Evolutionary conservation across 306 rosid species (phyloP).

Genomic region (Boehmeria nivea): DNA sequence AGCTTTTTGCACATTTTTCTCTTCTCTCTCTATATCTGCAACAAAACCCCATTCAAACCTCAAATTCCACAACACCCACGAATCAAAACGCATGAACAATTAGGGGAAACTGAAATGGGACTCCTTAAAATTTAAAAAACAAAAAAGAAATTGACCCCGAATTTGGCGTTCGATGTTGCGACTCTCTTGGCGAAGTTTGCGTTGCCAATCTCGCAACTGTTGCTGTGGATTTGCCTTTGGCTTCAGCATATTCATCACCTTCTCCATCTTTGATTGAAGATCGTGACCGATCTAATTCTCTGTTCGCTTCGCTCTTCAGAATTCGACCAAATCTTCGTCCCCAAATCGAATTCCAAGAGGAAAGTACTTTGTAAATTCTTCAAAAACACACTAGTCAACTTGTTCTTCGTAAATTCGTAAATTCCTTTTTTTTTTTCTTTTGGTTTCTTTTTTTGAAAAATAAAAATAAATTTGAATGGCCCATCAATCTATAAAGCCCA

Average conservation of each 20-base stretch:
- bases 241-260: slow-evolving; percentile 60
- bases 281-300: background rate
- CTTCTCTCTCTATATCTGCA: slow-evolving; percentile 85
- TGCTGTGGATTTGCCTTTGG: slow-evolving; percentile 86
- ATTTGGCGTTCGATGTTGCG: slow-evolving; percentile 93
- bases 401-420: background rate
- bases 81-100: background rate
- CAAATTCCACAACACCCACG: background rate
- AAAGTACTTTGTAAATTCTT: background rate
- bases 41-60: slow-evolving; percentile 9
- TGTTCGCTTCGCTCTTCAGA: background rate
- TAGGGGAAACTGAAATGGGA: background rate
- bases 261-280: slow-evolving; percentile 50
- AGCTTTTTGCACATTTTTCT: slow-evolving; percentile 81
- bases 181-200: slow-evolving; percentile 87
- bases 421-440: no score
- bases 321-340: background rate
- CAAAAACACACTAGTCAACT: slow-evolving; percentile 6
- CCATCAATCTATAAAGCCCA: no score
- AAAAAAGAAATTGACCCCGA: slow-evolving; percentile 39
- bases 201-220: slow-evolving; percentile 86
- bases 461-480: no score
- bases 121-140: background rate
- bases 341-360: background rate
- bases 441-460: no score